Evolutionary conservation across 805 yeast genomes (phyloP).

Genomic region (Candida maltosa): DNA sequence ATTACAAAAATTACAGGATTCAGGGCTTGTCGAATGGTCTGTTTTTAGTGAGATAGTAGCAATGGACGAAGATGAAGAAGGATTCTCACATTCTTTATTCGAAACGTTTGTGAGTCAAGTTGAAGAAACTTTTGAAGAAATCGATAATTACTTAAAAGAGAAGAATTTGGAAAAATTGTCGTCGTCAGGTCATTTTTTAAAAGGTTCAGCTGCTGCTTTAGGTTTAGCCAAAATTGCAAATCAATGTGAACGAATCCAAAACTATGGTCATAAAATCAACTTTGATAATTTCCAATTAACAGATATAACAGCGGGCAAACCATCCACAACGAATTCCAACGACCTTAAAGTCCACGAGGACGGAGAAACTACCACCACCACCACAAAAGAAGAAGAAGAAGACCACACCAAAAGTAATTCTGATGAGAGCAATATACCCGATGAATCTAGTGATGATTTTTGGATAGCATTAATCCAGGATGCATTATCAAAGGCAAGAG

Average conservation of each 20-base stretch:
- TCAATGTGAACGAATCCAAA: conserved; percentile 92
- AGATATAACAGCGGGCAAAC: conserved; percentile 8
- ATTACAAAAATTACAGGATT: conserved; percentile 31
- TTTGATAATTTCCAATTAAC: conserved; percentile 30
- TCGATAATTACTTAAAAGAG: conserved; percentile 52
- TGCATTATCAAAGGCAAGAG: conserved; percentile 51
- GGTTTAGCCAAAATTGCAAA: conserved; percentile 80
- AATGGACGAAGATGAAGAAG: conserved; percentile 97
- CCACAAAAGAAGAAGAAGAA: not conserved
- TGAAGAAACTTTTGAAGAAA: conserved; percentile 67
- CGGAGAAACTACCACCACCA: not conserved
- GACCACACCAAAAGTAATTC: not conserved
- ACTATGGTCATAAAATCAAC: conserved; percentile 62
- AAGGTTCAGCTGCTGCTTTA: conserved; percentile 93
- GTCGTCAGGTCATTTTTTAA: conserved; percentile 83
- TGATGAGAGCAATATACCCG: conserved; percentile 2
- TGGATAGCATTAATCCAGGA: conserved; percentile 47
- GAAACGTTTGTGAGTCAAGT: conserved; percentile 90
- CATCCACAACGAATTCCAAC: not conserved
- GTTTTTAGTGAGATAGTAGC: conserved; percentile 83
- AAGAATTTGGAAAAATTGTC: conserved; percentile 59
- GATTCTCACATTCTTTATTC: conserved; percentile 75
- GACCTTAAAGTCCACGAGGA: conserved; percentile 5
- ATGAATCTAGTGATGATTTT: conserved; percentile 25
- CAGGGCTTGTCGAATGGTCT: conserved; percentile 81